These are phyloP conservation scores for Fusarium napiforme DNA, from an alignment of 2,329 filamentous ascomycete genomes.

Conservation along the genomic window DNA sequence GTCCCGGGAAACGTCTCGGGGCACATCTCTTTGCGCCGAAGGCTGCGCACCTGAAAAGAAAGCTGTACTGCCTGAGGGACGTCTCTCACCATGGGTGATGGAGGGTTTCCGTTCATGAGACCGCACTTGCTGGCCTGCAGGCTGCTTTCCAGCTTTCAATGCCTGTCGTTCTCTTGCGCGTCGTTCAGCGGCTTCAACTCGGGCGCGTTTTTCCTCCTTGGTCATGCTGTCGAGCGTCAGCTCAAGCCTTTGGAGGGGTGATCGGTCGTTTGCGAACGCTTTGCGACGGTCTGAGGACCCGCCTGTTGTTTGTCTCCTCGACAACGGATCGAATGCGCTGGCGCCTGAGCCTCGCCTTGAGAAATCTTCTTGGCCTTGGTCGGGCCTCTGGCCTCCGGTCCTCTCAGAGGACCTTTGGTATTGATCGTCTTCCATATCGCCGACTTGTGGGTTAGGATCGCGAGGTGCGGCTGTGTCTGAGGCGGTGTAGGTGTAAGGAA, in stretches of 20 bases:
- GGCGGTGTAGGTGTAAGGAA: constrained; percentile 40
- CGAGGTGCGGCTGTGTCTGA: constrained; percentile 19
- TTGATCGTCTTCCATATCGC: constrained; percentile 45
- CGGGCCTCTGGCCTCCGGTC: constrained; percentile 32
- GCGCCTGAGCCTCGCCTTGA: constrained; percentile 39
- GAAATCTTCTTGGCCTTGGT: constrained; percentile 35
- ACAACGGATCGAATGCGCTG: constrained; percentile 40
- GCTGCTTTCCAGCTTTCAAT: constrained; percentile 47
- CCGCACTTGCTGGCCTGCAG: constrained; percentile 32
- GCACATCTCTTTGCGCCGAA: constrained; percentile 25
- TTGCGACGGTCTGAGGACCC: constrained; percentile 59
- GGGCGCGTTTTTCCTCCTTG: constrained; percentile 92
- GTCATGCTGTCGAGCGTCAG: constrained; percentile 90
- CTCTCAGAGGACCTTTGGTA: constrained; percentile 39
- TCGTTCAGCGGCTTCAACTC: constrained; percentile 84
- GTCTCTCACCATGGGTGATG: constrained; percentile 28
- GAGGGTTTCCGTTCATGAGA: constrained; percentile 42
- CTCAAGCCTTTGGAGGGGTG: constrained; percentile 93
- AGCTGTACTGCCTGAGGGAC: constrained; percentile 22
- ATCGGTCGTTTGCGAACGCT: constrained; percentile 82
- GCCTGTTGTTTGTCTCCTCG: constrained; percentile 53
- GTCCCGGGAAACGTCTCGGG: not conserved
- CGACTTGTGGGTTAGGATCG: constrained; percentile 26
- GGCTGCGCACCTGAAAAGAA: constrained; percentile 26
- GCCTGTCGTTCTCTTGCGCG: constrained; percentile 72